phyloP scores from a whole-genome alignment of 192 early-diverging fungal genomes.

The Rhizophagus sp. region DNA sequence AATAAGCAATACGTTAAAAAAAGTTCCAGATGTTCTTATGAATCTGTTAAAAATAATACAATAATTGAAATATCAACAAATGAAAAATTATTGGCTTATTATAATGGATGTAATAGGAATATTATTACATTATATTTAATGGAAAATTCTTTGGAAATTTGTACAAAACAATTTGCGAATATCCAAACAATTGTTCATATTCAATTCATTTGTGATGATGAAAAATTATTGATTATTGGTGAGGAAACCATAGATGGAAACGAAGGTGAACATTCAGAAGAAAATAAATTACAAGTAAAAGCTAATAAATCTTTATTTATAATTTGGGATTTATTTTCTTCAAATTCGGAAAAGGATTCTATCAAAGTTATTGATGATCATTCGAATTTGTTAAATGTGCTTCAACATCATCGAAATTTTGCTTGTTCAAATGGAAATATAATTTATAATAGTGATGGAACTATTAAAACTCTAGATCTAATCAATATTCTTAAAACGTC shows the following conservation, averaged over 20 bases:
- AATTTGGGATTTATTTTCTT: conserved; percentile 17
- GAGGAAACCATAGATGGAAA: not conserved
- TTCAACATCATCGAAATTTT: not conserved
- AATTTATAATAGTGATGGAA: not conserved
- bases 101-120: not conserved
- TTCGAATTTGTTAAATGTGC: not conserved
- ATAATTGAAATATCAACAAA: conserved; percentile 3
- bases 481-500: not conserved
- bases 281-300: too few relatives aligned
- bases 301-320: not conserved
- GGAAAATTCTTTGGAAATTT: conserved; percentile 21
- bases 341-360: not conserved
- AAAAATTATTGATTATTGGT: conserved; percentile 8
- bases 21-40: not conserved
- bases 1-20: not conserved
- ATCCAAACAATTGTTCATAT: not conserved
- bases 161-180: not conserved
- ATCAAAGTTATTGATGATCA: not conserved
- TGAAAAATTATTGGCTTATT: conserved; percentile 1
- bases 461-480: not conserved
- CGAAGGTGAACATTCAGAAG: too few relatives aligned
- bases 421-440: not conserved
- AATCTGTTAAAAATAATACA: not conserved
- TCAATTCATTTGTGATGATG: conserved; percentile 20
- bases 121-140: not conserved